Percentiles rank a stretch among this genome's conserved stretches.
Conservation (phyloP, 495 filamentous ascomycete species). For the Penicillium manginii region DNA sequence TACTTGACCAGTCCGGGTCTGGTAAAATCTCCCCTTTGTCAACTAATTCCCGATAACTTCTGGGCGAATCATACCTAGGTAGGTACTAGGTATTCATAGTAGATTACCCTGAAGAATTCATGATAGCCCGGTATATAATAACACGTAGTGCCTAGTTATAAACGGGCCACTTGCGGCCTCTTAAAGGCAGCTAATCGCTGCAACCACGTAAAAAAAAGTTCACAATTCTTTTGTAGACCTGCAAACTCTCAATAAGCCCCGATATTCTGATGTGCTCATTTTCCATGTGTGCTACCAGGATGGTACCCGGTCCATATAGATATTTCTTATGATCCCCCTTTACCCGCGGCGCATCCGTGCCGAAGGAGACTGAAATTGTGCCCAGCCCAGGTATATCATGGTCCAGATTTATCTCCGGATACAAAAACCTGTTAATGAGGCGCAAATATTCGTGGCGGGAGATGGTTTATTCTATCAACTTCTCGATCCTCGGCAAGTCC, state of each 20-base stretch:
- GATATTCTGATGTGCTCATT: slow-evolving; percentile 70
- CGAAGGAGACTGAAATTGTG: slow-evolving; percentile 71
- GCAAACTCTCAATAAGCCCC: slow-evolving; percentile 66
- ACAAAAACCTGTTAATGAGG: slow-evolving; percentile 22
- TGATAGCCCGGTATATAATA: no score
- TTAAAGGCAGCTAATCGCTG: neutral
- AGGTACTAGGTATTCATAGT: no score
- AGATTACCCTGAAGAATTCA: no score
- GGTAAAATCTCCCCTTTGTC: no score
- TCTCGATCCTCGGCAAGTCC: slow-evolving; percentile 22
- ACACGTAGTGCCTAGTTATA: no score
- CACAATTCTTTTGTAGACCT: slow-evolving; percentile 58
- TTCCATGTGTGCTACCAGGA: slow-evolving; percentile 77
- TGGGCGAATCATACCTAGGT: no score
- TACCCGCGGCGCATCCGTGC: slow-evolving; percentile 70
- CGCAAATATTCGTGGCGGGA: slow-evolving; percentile 17
- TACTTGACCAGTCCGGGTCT: no score
- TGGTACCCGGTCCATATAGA: slow-evolving; percentile 78
- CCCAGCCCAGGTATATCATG: slow-evolving; percentile 77
- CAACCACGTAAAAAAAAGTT: neutral
- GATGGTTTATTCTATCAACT: slow-evolving; percentile 17
- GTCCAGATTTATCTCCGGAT: slow-evolving; percentile 40
- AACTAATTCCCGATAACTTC: no score
- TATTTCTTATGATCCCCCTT: slow-evolving; percentile 65
- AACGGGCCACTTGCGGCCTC: no score